Conservation (phyloP, 495 filamentous ascomycete genomes). For the Talaromyces thailandensis region DNA sequence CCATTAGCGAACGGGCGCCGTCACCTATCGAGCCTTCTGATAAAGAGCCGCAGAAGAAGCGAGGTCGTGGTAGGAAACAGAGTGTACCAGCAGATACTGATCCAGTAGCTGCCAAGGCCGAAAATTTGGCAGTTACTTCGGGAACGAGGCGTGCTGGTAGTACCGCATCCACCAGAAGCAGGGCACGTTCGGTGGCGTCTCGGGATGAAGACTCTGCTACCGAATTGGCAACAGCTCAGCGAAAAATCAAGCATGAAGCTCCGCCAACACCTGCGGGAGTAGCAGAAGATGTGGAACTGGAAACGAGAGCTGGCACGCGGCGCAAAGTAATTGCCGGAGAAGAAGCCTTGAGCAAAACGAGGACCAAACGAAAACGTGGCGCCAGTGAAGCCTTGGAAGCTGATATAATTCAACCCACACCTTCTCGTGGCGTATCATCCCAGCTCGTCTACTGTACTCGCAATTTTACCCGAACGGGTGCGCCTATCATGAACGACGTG, state of each 20-base stretch:
- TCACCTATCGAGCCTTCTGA: slow-evolving; percentile 30
- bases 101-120: slow-evolving; percentile 25
- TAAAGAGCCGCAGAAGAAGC: slow-evolving; percentile 22
- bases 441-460: slow-evolving; percentile 61
- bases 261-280: slow-evolving; percentile 43
- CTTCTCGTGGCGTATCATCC: slow-evolving; percentile 29
- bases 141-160: slow-evolving; percentile 40
- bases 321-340: slow-evolving; percentile 30
- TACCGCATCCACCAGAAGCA: slow-evolving; percentile 45
- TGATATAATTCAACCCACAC: slow-evolving; percentile 20
- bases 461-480: slow-evolving; percentile 67
- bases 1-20: slow-evolving; percentile 40
- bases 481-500: slow-evolving; percentile 78
- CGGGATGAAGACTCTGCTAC: slow-evolving; percentile 45
- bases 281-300: slow-evolving; percentile 25
- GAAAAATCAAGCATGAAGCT: slow-evolving; percentile 60
- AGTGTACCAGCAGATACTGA: slow-evolving; percentile 12
- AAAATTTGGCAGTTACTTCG: slow-evolving; percentile 19
- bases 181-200: slow-evolving; percentile 50
- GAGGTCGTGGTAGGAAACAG: slow-evolving; percentile 11
- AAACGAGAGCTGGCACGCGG: slow-evolving; percentile 38
- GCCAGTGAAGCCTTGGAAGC: slow-evolving; percentile 26
- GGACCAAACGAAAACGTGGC: slow-evolving; percentile 33
- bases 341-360: slow-evolving; percentile 19
- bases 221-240: slow-evolving; percentile 32